Base-by-base conservation (phyloP, 2,329 filamentous ascomycete species). In the Neofusicoccum umdonicola region DNA sequence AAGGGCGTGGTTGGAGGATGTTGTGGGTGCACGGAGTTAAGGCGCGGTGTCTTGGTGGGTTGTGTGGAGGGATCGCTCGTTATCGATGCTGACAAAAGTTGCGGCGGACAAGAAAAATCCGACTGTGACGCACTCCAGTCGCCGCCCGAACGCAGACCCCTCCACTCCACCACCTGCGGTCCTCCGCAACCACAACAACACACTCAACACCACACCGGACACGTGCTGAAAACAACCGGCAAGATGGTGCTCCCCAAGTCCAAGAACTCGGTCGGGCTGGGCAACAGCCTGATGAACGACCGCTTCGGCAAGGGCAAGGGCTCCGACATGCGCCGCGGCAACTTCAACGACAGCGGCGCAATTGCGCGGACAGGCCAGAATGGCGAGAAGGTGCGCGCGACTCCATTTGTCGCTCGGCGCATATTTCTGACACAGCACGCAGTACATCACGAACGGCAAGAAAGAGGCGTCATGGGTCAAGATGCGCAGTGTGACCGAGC, bases 401-500 rank as follows among this genome's bases (percentile, higher is more conserved):
- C 19, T 5, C 12, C 7, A n/a, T 3, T 31, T 11, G 12, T 7
- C 4, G 15, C 22, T 27, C 11, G 1, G 2, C 3, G 11, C n/a
- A 39, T 34, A 0, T 44, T 56, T 39, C 66, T 77, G 74, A 74
- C 73, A 71, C 67, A 63, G 72, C 42, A 68, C 71, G 17, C 71
- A 90, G 83, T 99, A 99, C 77, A 88, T 98, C 72, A 95, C 92
- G 56, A 97, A 96, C 76, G 90, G 91, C 69, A 89, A 88, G 71
- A 89, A 96, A 76, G 93, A 98, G 81, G 95, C 94, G 41, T 86
- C 92, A 71, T 99, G 93, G 93, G 92, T 98, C 75, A 99, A 98
- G 84, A 98, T 99, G 95, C 92, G 94, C 82, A 97, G 92, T 77
- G 91, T 99, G 71, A 99, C 95, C 4, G 92, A 99, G 82, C 95